These are phyloP conservation scores for Drosera capensis DNA, from an alignment of 148 eudicot genomes.

Conservation along the genomic window DNA sequence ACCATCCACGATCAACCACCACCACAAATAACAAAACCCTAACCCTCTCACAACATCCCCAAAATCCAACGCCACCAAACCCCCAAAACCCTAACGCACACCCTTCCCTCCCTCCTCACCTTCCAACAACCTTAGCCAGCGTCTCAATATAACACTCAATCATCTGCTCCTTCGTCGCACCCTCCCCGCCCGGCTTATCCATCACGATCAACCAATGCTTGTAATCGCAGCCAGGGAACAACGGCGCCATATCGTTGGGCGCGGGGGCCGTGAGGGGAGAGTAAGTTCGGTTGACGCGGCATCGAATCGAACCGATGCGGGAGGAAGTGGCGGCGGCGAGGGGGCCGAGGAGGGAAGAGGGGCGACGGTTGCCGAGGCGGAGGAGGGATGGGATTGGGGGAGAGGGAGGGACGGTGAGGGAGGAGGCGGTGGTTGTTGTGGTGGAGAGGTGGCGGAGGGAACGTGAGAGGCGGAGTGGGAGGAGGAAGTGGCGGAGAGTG, in stretches of 20 bases:
- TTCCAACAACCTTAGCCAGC: constrained; percentile 53
- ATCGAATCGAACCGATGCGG: too few species aligned
- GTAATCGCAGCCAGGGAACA: constrained; percentile 66
- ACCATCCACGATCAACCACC: too few species aligned
- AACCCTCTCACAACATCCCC: too few species aligned
- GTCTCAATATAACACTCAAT: constrained; percentile 50
- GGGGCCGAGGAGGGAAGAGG: too few species aligned
- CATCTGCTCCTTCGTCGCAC: constrained; percentile 48
- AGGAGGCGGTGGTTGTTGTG: background rate
- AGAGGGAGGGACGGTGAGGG: background rate
- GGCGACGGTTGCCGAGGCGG: background rate
- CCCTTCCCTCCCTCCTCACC: constrained; percentile 10
- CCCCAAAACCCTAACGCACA: too few species aligned
- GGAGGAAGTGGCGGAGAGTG: background rate
- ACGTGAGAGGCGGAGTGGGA: background rate
- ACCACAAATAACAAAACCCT: too few species aligned
- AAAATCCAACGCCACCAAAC: too few species aligned
- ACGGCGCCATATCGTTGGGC: constrained; percentile 72
- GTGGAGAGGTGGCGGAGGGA: background rate
- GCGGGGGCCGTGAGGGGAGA: too few species aligned
- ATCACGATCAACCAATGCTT: constrained; percentile 79
- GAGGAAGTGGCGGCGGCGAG: too few species aligned
- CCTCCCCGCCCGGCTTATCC: constrained; percentile 69
- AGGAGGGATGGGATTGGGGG: background rate
- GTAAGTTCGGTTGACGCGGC: too few species aligned